phyloP scores from a whole-genome alignment of 441 rosid genomes.

The Flueggea neowawraea region DNA sequence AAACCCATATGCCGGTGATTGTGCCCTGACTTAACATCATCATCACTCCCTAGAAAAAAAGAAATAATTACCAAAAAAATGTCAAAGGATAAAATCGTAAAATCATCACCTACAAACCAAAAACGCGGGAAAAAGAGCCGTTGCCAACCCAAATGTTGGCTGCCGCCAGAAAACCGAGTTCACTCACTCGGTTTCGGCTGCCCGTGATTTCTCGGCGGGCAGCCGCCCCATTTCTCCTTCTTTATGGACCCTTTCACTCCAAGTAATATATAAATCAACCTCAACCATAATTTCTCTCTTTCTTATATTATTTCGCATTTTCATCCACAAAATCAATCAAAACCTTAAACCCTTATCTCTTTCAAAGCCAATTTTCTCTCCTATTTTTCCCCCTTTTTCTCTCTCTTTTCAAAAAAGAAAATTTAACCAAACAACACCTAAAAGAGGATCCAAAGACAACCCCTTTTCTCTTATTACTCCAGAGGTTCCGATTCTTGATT shows the following conservation, averaged over 20 bases:
- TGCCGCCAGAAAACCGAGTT: conserved; percentile 49
- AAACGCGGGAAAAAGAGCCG: conserved; percentile 92
- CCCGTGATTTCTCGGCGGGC: conserved; percentile 41
- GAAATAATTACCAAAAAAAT: background rate
- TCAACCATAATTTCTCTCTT: too few relatives aligned
- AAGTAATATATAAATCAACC: too few relatives aligned
- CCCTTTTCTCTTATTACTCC: conserved; percentile 33
- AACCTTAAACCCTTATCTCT: background rate
- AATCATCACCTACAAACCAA: background rate
- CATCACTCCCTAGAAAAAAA: too few relatives aligned
- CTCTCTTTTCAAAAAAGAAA: conserved; percentile 1
- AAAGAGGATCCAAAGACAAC: conserved; percentile 18
- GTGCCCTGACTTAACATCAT: too few relatives aligned
- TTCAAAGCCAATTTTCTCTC: conserved; percentile 30
- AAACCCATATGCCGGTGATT: too few relatives aligned
- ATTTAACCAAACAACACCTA: background rate
- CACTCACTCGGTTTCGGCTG: conserved; percentile 25
- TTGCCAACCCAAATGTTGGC: conserved; percentile 46
- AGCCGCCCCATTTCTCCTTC: conserved; percentile 28
- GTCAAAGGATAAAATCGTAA: conserved; percentile 30
- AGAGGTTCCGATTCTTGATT: conserved; percentile 26
- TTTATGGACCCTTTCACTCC: too few relatives aligned
- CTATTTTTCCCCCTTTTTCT: background rate
- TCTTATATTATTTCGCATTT: too few relatives aligned
- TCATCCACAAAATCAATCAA: too few relatives aligned